A percentile compares a stretch with the other conserved stretches of the same genome.
Conservation (phyloP, 228 moss, liverwort and hornwort genomes). For the Sphagnum magellanicum region DNA sequence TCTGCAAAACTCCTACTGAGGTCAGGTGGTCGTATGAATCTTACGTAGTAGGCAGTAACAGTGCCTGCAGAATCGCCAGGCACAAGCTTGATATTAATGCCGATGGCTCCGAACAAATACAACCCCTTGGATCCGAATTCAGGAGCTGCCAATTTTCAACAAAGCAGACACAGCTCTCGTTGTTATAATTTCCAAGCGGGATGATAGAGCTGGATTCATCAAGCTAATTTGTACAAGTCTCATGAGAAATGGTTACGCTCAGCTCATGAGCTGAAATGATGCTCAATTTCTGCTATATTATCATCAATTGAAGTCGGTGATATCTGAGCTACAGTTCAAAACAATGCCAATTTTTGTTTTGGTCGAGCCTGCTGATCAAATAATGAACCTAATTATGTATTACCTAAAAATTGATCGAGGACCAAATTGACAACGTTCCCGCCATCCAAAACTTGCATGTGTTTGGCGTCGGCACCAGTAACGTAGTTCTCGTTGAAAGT, state of each 20-base stretch:
- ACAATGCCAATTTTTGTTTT: neutral
- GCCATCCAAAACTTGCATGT: conserved; percentile 22
- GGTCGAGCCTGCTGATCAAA: neutral
- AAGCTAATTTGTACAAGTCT: neutral
- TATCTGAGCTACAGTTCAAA: no score
- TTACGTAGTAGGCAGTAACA: conserved; percentile 23
- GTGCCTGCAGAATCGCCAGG: conserved; percentile 46
- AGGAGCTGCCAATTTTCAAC: conserved; percentile 13
- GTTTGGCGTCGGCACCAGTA: conserved; percentile 24
- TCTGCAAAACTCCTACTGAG: no score
- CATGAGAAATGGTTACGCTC: neutral
- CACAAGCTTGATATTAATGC: conserved; percentile 44
- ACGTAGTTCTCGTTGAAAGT: conserved; percentile 28
- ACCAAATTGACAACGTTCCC: conserved; percentile 34
- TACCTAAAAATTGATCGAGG: conserved; percentile 34
- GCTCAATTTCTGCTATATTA: neutral
- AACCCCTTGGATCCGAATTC: conserved; percentile 16
- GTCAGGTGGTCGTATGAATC: neutral
- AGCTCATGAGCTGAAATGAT: no score
- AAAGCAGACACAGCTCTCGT: no score
- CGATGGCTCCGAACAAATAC: conserved; percentile 30
- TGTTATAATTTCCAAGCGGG: neutral
- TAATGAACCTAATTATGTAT: neutral
- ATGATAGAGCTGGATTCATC: neutral
- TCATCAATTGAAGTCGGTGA: neutral